phyloP scores from a whole-genome alignment of 169 alveolate genomes.

The Eimeria tenella region DNA sequence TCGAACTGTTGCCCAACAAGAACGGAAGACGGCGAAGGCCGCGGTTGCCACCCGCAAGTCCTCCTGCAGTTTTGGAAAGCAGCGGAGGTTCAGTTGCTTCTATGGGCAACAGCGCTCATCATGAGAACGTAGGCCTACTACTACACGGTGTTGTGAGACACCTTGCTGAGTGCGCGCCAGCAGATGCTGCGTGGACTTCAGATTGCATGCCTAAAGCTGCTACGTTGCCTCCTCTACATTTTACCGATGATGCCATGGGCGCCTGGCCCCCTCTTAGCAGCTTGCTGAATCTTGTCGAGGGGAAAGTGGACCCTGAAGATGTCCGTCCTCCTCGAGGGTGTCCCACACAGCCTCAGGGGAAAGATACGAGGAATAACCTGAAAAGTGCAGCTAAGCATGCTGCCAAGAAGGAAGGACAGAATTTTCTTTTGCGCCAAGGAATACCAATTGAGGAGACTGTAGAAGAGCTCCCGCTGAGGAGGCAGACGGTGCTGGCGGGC shows the following conservation, averaged over 20 bases:
- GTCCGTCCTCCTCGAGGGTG: not conserved
- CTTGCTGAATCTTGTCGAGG: not conserved
- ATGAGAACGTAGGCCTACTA: not conserved
- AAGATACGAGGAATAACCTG: not conserved
- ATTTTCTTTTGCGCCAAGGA: not conserved
- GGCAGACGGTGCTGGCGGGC: not conserved
- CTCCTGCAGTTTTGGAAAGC: not conserved
- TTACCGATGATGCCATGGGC: not conserved
- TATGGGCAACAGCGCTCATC: not conserved
- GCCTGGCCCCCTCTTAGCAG: conserved; percentile 6
- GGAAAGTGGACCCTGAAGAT: not conserved
- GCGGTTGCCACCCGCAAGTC: not conserved
- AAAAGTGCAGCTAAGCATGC: not conserved
- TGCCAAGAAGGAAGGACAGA: not conserved
- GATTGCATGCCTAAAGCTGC: not conserved
- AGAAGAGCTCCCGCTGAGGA: not conserved
- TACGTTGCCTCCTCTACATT: not conserved
- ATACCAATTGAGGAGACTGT: not conserved
- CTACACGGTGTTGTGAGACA: not conserved
- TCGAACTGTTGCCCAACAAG: conserved; percentile 12
- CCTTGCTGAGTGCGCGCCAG: conserved; percentile 2
- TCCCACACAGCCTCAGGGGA: not conserved
- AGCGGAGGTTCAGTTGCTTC: not conserved
- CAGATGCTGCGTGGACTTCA: not conserved
- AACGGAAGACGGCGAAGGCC: conserved; percentile 10